Evolutionary conservation across 2,329 filamentous ascomycete genomes (phyloP).

Genomic region (Rhexocercosporidium sp.): DNA sequence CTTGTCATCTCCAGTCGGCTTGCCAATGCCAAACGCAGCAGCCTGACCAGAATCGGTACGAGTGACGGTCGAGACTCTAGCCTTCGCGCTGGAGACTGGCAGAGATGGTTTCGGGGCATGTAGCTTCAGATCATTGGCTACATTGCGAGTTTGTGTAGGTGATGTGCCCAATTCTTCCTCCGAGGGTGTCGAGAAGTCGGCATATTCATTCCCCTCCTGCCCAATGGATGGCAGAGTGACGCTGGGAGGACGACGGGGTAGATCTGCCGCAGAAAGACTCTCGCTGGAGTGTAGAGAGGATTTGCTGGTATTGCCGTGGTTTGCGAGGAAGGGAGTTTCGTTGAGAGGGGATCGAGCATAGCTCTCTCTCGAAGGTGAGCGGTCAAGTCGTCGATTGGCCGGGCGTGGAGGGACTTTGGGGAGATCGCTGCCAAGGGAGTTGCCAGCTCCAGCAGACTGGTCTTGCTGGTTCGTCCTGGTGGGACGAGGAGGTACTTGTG

Average conservation of each 20-base stretch:
- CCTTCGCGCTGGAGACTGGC: conserved; percentile 79
- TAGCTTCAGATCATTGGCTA: conserved; percentile 82
- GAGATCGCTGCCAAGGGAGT: conserved; percentile 48
- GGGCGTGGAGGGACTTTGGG: conserved; percentile 85
- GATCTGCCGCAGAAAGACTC: conserved; percentile 46
- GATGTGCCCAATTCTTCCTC: conserved; percentile 50
- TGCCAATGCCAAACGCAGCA: conserved; percentile 83
- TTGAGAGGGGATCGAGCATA: conserved; percentile 89
- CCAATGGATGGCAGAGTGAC: conserved; percentile 83
- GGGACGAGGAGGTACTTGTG: conserved; percentile 67
- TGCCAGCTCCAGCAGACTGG: conserved; percentile 45
- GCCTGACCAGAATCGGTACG: conserved; percentile 89
- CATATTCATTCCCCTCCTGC: conserved; percentile 90
- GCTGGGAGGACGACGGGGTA: conserved; percentile 69
- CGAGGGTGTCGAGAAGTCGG: conserved; percentile 57
- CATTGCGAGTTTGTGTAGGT: conserved; percentile 76
- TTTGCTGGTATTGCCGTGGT: conserved; percentile 39
- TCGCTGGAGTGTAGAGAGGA: conserved; percentile 46
- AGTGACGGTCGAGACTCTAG: conserved; percentile 82
- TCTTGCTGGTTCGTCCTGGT: conserved; percentile 52
- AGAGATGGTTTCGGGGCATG: conserved; percentile 89
- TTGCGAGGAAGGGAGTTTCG: conserved; percentile 60
- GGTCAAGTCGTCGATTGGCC: conserved; percentile 65
- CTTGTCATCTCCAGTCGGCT: conserved; percentile 57
- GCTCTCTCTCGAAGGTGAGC: conserved; percentile 77